These are phyloP conservation scores for Cladophialophora bantiana DNA, from an alignment of 2,329 filamentous ascomycete genomes.

Conservation along the genomic window DNA sequence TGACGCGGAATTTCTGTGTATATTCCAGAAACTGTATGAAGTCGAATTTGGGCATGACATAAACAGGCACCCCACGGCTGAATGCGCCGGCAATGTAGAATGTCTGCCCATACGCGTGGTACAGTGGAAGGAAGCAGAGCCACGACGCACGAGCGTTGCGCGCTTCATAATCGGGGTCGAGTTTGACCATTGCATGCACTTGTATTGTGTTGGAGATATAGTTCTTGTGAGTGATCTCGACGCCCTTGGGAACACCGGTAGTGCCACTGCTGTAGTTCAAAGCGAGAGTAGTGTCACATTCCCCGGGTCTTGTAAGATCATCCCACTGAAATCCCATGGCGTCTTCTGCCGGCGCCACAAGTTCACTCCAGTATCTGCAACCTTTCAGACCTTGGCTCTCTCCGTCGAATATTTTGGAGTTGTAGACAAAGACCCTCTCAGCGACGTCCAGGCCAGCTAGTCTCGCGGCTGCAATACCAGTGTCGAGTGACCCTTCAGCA, in stretches of 20 bases:
- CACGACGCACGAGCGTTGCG: constrained; percentile 52
- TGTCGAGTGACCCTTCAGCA: constrained; percentile 40
- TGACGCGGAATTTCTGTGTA: constrained; percentile 73
- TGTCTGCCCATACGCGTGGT: constrained; percentile 76
- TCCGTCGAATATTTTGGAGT: constrained; percentile 35
- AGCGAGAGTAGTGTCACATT: constrained; percentile 56
- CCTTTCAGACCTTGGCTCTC: constrained; percentile 27
- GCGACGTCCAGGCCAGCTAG: constrained; percentile 31
- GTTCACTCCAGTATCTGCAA: constrained; percentile 35
- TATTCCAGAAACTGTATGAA: constrained; percentile 74
- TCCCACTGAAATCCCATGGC: constrained; percentile 39
- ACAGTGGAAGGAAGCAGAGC: constrained; percentile 78
- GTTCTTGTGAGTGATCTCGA: constrained; percentile 79
- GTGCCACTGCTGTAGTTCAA: constrained; percentile 79
- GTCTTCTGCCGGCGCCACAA: constrained; percentile 36
- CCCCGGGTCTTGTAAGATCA: constrained; percentile 52
- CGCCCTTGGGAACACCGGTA: constrained; percentile 83
- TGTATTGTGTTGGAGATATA: constrained; percentile 69
- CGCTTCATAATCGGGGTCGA: constrained; percentile 58
- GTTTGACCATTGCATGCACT: constrained; percentile 39
- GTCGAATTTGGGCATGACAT: constrained; percentile 80
- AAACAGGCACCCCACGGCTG: constrained; percentile 68
- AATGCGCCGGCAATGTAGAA: constrained; percentile 69
- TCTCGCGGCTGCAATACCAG: constrained; percentile 37
- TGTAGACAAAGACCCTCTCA: constrained; percentile 39